phyloP scores from a whole-genome alignment of 225 moss, liverwort and hornwort genomes.

The Polytrichum formosum region DNA sequence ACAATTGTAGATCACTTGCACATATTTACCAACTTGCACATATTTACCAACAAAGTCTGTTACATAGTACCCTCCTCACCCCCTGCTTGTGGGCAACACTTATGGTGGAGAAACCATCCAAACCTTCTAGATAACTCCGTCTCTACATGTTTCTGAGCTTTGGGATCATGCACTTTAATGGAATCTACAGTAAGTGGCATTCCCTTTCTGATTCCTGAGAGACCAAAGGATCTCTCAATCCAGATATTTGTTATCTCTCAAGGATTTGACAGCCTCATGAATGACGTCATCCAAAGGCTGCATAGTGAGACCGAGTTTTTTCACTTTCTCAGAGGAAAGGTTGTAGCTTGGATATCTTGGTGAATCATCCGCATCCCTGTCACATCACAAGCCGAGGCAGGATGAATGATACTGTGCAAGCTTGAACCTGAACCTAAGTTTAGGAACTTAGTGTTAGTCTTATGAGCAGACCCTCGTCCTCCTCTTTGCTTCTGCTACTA shows the following conservation, averaged over 20 bases:
- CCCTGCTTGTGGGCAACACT: no score
- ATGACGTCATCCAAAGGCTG: constrained; percentile 34
- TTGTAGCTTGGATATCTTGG: constrained; percentile 18
- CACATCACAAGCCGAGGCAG: not conserved
- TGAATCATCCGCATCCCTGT: constrained; percentile 37
- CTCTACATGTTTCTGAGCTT: no score
- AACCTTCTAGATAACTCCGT: no score
- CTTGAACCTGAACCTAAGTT: not conserved
- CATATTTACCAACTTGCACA: no score
- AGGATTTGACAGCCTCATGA: constrained; percentile 29
- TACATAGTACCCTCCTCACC: no score
- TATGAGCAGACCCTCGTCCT: not conserved
- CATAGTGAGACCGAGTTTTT: constrained; percentile 36
- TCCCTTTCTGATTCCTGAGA: no score
- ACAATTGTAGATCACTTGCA: no score
- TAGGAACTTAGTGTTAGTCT: not conserved
- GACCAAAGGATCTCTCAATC: constrained; percentile 12
- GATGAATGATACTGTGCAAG: not conserved
- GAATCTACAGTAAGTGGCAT: no score
- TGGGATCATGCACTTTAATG: no score
- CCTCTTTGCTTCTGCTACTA: not conserved
- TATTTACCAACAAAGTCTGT: no score
- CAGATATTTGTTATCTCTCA: constrained; percentile 36
- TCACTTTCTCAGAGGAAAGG: constrained; percentile 37
- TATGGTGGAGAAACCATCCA: no score